Percentiles rank a stretch among this genome's conserved stretches.
Conservation (phyloP, 331 rosid species). For the Prunus yedoensis region DNA sequence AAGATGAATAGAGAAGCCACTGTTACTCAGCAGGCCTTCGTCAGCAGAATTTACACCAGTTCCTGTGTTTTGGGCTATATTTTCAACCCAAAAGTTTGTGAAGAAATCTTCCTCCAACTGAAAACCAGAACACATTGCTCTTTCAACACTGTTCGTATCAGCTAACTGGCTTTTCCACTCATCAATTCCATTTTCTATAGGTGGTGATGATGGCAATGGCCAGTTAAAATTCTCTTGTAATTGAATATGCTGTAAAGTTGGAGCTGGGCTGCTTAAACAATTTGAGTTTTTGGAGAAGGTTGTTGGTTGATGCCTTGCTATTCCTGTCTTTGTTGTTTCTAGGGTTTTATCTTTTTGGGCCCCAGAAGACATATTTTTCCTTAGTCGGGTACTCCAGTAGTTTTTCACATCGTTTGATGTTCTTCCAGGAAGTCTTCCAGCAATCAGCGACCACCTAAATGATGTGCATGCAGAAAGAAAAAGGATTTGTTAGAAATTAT, state of each 20-base stretch:
- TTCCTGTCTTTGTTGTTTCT: not conserved
- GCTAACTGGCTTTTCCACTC: not conserved
- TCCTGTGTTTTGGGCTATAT: not conserved
- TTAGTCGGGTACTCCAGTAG: not conserved
- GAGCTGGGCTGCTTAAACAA: not conserved
- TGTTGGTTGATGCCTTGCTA: not conserved
- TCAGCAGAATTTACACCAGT: not conserved
- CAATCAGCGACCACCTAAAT: not conserved
- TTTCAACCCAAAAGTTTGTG: slow-evolving; percentile 6
- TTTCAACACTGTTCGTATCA: not conserved
- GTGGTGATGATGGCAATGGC: not conserved
- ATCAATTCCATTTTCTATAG: not conserved
- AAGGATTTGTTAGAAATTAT: not conserved
- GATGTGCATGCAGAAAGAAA: not conserved
- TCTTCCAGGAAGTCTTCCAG: slow-evolving; percentile 3
- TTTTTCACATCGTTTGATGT: slow-evolving; percentile 5
- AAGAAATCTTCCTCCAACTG: not conserved
- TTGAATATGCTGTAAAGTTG: not conserved
- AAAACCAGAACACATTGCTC: not conserved
- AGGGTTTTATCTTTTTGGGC: not conserved
- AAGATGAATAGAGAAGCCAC: not conserved
- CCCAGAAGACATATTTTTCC: not conserved
- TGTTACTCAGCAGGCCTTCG: not conserved
- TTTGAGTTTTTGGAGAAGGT: not conserved
- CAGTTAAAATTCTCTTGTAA: not conserved